Conservation (phyloP, 768 basidiomycete genomes). For the Tephrocybe sp. region DNA sequence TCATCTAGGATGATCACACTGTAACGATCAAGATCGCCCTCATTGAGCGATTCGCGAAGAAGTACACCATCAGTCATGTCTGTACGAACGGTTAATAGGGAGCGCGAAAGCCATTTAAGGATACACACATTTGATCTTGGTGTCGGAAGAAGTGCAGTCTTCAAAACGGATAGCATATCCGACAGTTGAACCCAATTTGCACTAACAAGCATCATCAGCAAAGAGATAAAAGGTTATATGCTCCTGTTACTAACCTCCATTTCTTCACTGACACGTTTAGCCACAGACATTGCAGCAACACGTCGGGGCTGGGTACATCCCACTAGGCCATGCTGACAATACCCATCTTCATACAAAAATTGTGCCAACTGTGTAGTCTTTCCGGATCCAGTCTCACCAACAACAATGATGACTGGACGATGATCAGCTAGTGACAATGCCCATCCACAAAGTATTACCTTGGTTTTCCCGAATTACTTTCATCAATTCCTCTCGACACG, state of each 20-base stretch:
- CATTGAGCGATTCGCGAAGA: constrained; percentile 95
- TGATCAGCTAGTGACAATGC: constrained; percentile 1
- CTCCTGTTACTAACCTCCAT: constrained; percentile 71
- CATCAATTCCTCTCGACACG: constrained; percentile 91
- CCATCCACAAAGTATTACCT: constrained; percentile 45
- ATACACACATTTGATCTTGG: constrained; percentile 91
- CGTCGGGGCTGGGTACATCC: constrained; percentile 98
- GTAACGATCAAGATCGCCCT: constrained; percentile 97
- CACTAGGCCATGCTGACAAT: constrained; percentile 83
- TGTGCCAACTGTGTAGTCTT: constrained; percentile 97
- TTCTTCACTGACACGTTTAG: constrained; percentile 99
- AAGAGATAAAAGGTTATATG: neutral
- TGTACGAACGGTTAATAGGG: constrained; percentile 26
- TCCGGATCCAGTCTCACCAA: constrained; percentile 99
- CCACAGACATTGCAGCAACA: constrained; percentile 99
- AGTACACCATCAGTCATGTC: constrained; percentile 99
- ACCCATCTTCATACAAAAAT: constrained; percentile 96
- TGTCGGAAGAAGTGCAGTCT: constrained; percentile 91
- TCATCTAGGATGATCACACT: constrained; percentile 98
- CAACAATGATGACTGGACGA: constrained; percentile 78
- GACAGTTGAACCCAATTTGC: constrained; percentile 85
- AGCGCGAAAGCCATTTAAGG: neutral
- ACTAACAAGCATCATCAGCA: constrained; percentile 37
- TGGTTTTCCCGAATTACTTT: constrained; percentile 90
- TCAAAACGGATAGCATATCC: constrained; percentile 99